These are phyloP conservation scores for Vararia minispora DNA, from an alignment of 768 basidiomycete genomes.

Conservation along the genomic window DNA sequence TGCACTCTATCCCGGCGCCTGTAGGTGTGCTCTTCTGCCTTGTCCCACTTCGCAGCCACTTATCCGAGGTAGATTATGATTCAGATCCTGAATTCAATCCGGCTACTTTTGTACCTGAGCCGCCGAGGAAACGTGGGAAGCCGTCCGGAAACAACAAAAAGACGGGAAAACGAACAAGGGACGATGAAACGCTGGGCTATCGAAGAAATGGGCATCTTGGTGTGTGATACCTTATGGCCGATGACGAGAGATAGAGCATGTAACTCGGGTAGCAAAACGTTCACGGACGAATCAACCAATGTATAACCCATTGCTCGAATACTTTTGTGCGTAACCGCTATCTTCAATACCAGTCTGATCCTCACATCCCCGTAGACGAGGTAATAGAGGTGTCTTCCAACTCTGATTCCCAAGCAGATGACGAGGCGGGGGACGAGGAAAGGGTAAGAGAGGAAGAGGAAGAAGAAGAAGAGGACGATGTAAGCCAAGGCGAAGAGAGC, in stretches of 20 bases:
- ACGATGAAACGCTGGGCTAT: too few species aligned
- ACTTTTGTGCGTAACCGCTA: too few species aligned
- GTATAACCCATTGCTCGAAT: constrained; percentile 18
- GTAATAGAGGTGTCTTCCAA: constrained; percentile 5
- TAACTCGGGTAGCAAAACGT: too few species aligned
- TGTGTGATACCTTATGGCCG: too few species aligned
- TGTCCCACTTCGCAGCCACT: not conserved
- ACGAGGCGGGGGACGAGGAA: constrained; percentile 8
- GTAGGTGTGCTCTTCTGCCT: constrained; percentile 17
- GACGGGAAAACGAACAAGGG: constrained; percentile 2
- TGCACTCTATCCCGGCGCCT: constrained; percentile 24
- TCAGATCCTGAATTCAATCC: constrained; percentile 41
- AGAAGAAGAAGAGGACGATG: constrained; percentile 11
- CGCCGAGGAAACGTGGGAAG: constrained; percentile 19
- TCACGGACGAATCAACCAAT: too few species aligned
- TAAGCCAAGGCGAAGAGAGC: constrained; percentile 6
- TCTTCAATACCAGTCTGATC: too few species aligned
- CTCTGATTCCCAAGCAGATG: too few species aligned
- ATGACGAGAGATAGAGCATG: too few species aligned
- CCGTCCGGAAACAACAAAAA: not conserved
- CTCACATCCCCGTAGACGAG: too few species aligned
- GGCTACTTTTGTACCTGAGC: constrained; percentile 24
- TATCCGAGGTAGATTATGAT: constrained; percentile 26
- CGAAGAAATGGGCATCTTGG: too few species aligned
- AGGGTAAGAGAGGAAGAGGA: constrained; percentile 13